Evolutionary conservation across 306 rosid species (phyloP).

Genomic region (Mucuna pruriens): DNA sequence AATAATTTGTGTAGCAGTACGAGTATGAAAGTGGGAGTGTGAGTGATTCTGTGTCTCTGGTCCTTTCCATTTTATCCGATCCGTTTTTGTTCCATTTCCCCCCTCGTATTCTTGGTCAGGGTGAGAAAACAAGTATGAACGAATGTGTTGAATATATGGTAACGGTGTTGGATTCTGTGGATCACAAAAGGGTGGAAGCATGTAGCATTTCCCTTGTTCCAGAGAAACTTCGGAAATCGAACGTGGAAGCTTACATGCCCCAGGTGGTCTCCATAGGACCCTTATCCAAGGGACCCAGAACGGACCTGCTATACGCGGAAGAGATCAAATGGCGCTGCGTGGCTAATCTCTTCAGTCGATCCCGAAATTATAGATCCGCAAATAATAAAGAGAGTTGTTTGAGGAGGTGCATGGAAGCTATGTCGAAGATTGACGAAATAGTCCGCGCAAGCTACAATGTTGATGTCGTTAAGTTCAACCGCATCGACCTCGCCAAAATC

Average conservation of each 20-base stretch:
- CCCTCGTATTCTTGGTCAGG: no score
- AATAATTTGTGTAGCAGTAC: no score
- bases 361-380: not conserved
- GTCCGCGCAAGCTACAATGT: constrained; percentile 9
- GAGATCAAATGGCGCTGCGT: not conserved
- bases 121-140: no score
- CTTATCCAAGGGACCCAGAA: not conserved
- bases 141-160: not conserved
- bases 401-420: not conserved
- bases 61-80: no score
- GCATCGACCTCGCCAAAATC: constrained; percentile 29
- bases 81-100: no score
- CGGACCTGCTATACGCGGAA: not conserved
- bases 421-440: not conserved
- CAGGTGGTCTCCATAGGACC: constrained; percentile 10
- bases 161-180: not conserved
- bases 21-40: no score
- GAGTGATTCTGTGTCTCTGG: no score
- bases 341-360: rapidly evolving
- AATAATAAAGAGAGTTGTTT: no score
- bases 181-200: not conserved
- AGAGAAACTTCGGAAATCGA: not conserved
- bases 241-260: not conserved
- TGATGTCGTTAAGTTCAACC: not conserved
- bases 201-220: not conserved